A percentile compares a stretch with the other conserved stretches of the same genome.
Conservation (phyloP, 257 asterid species). For the Primulina huaijiensis region DNA sequence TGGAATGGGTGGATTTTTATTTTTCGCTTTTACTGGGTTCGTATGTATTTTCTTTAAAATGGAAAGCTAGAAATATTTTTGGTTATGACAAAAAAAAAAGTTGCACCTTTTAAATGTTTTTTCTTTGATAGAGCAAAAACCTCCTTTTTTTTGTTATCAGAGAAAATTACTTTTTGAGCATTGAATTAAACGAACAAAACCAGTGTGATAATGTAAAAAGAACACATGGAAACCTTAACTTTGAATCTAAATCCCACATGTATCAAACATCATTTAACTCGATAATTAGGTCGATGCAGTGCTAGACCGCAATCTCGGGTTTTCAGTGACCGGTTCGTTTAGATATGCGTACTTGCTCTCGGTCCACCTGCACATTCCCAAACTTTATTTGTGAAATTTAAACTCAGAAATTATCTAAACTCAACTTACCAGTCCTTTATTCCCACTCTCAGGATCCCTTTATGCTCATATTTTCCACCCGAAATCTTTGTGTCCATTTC, state of each 20-base stretch:
- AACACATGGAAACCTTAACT: not conserved
- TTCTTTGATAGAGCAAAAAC: too few species aligned
- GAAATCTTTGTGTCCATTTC: not conserved
- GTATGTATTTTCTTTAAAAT: too few species aligned
- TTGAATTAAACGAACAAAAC: too few species aligned
- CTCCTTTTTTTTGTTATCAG: too few species aligned
- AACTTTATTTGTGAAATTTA: not conserved
- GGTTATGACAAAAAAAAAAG: too few species aligned
- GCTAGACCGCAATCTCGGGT: conserved; percentile 24
- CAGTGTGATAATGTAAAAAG: too few species aligned
- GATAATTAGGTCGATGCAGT: conserved; percentile 8
- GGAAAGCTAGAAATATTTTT: too few species aligned
- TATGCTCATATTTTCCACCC: conserved; percentile 13
- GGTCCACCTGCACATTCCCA: conserved; percentile 56
- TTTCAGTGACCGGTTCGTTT: conserved; percentile 44
- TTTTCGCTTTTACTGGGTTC: too few species aligned
- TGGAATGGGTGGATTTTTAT: too few species aligned
- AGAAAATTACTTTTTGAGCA: too few species aligned
- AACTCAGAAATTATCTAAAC: not conserved
- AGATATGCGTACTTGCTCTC: conserved; percentile 61
- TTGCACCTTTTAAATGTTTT: too few species aligned
- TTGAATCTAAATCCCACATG: not conserved
- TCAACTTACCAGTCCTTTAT: conserved; percentile 55
- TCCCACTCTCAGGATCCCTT: conserved; percentile 34
- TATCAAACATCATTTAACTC: not conserved